Conservation (phyloP, 352 stramenopile genomes). For the Globisporangium paroecandrum region DNA sequence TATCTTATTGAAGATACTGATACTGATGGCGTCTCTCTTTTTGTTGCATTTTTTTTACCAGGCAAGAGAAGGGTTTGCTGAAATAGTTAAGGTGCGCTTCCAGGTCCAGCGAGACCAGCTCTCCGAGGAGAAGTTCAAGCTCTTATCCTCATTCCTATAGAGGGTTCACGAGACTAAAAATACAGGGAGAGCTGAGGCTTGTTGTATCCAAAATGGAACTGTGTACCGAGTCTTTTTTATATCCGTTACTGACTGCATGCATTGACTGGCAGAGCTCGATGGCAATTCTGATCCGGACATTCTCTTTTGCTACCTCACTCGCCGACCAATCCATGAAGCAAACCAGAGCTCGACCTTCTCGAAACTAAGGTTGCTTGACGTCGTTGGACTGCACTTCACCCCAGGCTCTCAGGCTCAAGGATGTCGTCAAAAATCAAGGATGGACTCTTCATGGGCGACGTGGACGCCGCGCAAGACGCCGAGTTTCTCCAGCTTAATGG, state of each 20-base stretch:
- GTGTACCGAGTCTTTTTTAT: slow-evolving; percentile 10
- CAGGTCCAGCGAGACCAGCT: slow-evolving; percentile 35
- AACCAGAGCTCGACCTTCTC: background rate
- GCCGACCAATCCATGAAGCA: slow-evolving; percentile 11
- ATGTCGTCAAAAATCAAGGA: slow-evolving; percentile 95
- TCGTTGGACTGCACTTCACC: background rate
- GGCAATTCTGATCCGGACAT: slow-evolving; percentile 7
- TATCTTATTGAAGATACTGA: background rate
- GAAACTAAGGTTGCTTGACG: background rate
- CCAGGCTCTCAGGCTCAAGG: background rate
- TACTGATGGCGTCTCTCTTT: background rate
- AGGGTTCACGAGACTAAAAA: slow-evolving; percentile 7
- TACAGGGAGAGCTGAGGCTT: slow-evolving; percentile 7
- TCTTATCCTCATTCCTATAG: slow-evolving; percentile 69
- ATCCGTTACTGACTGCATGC: slow-evolving; percentile 1
- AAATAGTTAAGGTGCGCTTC: slow-evolving; percentile 73
- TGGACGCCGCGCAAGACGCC: slow-evolving; percentile 88
- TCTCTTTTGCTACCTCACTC: background rate
- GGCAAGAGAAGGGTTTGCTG: slow-evolving; percentile 67
- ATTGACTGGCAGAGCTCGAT: slow-evolving; percentile 6
- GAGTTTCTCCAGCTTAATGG: slow-evolving; percentile 94
- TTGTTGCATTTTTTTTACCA: slow-evolving; percentile 22
- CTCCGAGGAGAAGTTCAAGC: slow-evolving; percentile 27
- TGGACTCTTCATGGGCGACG: slow-evolving; percentile 92
- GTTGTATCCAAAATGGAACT: slow-evolving; percentile 6